Percentiles rank a stretch among this genome's conserved stretches.
phyloP scores from a whole-genome alignment of 2,329 filamentous ascomycete species.

The Neodidymelliopsis sp. region DNA sequence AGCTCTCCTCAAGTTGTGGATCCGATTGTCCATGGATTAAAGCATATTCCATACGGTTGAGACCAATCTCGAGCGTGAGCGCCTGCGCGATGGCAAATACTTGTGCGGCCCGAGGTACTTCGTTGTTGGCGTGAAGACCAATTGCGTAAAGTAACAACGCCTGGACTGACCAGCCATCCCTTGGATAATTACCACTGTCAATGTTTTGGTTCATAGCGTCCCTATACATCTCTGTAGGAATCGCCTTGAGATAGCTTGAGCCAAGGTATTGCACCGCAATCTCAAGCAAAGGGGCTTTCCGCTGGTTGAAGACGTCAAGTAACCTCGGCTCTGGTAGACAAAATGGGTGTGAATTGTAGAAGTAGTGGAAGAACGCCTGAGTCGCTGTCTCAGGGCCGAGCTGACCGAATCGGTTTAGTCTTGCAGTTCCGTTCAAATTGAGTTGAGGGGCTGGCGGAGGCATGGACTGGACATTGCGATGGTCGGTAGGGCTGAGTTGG shows the following conservation, averaged over 20 bases:
- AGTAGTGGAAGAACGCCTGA: slow-evolving; percentile 57
- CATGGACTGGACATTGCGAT: slow-evolving; percentile 28
- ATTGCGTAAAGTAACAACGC: slow-evolving; percentile 79
- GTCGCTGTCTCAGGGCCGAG: slow-evolving; percentile 40
- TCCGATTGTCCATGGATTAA: slow-evolving; percentile 68
- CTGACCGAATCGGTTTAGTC: slow-evolving; percentile 39
- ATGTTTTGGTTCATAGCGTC: slow-evolving; percentile 45
- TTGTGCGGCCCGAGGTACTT: slow-evolving; percentile 72
- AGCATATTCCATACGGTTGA: slow-evolving; percentile 76
- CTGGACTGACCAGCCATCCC: slow-evolving; percentile 70
- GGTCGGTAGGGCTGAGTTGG: slow-evolving; percentile 34
- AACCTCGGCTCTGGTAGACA: slow-evolving; percentile 58
- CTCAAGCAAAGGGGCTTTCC: slow-evolving; percentile 54
- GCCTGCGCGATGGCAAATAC: slow-evolving; percentile 73
- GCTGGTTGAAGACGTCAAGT: slow-evolving; percentile 51
- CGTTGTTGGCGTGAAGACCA: slow-evolving; percentile 77
- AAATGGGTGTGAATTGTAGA: slow-evolving; percentile 63
- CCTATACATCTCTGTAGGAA: slow-evolving; percentile 56
- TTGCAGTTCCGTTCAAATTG: slow-evolving; percentile 44
- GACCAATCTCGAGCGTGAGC: slow-evolving; percentile 76
- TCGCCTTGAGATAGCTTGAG: slow-evolving; percentile 59
- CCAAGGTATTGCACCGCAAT: slow-evolving; percentile 65
- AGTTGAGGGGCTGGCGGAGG: slow-evolving; percentile 33
- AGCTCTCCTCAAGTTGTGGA: slow-evolving; percentile 78
- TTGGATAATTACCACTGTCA: slow-evolving; percentile 38